phyloP scores from a whole-genome alignment of 2,329 filamentous ascomycete genomes.

The Alternaria ventricosa region DNA sequence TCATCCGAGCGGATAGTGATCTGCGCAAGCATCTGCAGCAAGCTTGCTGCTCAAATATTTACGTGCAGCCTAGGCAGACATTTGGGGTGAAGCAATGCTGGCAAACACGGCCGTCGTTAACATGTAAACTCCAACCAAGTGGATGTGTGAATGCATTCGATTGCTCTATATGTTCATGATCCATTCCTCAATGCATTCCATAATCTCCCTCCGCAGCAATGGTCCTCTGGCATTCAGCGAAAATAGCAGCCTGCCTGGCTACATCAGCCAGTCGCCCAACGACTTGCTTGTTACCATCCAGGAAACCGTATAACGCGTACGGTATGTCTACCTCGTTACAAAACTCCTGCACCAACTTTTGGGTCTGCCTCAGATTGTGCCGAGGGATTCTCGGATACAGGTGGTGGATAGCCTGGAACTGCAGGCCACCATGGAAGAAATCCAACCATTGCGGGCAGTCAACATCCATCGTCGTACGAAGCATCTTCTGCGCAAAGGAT shows the following conservation, averaged over 20 bases:
- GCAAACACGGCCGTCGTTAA: neutral
- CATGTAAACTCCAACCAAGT: neutral
- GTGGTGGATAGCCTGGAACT: slow-evolving; percentile 76
- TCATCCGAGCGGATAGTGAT: slow-evolving; percentile 5
- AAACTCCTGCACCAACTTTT: slow-evolving; percentile 67
- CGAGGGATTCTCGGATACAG: slow-evolving; percentile 71
- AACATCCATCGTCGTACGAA: slow-evolving; percentile 76
- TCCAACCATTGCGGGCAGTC: slow-evolving; percentile 76
- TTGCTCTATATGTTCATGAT: neutral
- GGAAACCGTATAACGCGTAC: slow-evolving; percentile 67
- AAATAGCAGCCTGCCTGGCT: slow-evolving; percentile 64
- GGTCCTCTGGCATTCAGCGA: slow-evolving; percentile 62
- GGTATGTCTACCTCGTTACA: slow-evolving; percentile 69
- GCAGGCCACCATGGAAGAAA: slow-evolving; percentile 73
- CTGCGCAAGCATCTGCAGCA: neutral
- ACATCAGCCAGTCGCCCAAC: slow-evolving; percentile 64
- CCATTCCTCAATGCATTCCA: slow-evolving; percentile 29
- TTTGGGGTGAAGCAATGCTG: neutral
- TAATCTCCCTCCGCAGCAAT: slow-evolving; percentile 47
- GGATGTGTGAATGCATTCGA: neutral
- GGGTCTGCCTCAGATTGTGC: slow-evolving; percentile 69
- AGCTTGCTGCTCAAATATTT: neutral
- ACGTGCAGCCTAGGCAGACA: neutral
- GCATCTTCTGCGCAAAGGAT: slow-evolving; percentile 72
- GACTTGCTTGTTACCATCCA: slow-evolving; percentile 67